A percentile compares a stretch with the other conserved stretches of the same genome.
Evolutionary conservation across 1,284 basidiomycete genomes (phyloP).

Genomic region (Mycosarcoma mackinlayi): DNA sequence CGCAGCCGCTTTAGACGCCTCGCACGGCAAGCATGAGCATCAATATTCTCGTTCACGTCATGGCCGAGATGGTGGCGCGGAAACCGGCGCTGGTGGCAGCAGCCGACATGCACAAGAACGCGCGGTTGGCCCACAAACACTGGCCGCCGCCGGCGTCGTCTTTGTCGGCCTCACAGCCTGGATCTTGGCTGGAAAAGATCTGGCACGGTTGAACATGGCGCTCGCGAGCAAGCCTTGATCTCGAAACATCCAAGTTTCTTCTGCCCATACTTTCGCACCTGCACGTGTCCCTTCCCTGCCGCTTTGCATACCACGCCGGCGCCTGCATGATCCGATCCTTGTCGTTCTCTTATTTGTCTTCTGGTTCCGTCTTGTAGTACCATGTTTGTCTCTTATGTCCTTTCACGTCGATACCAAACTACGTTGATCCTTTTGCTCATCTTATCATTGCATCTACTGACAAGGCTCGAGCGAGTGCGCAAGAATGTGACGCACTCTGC

Average conservation of each 20-base stretch:
- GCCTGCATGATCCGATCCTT: too few relatives aligned
- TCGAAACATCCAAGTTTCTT: neutral
- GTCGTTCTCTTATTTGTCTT: too few relatives aligned
- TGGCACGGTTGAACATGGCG: conserved; percentile 21
- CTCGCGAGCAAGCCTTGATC: conserved; percentile 26
- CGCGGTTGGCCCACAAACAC: conserved; percentile 17
- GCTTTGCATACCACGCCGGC: neutral
- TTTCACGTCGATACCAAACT: too few relatives aligned
- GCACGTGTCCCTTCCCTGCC: neutral
- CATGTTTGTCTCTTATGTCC: too few relatives aligned
- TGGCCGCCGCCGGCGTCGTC: conserved; percentile 49
- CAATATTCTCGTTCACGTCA: conserved; percentile 21
- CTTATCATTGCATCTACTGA: too few relatives aligned
- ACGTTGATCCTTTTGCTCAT: too few relatives aligned
- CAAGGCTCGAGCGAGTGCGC: too few relatives aligned
- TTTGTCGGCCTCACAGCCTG: conserved; percentile 50
- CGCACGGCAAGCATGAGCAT: conserved; percentile 17
- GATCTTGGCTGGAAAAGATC: conserved; percentile 49
- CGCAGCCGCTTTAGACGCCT: conserved; percentile 9
- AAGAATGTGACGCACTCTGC: too few relatives aligned
- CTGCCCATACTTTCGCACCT: neutral
- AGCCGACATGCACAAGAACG: conserved; percentile 20
- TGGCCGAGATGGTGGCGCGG: conserved; percentile 14
- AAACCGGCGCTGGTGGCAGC: neutral
- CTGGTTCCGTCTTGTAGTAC: too few relatives aligned